Evolutionary conservation across 1,284 basidiomycete genomes (phyloP), one percentile per base, ranked within the genome.

Genomic region (Tausonia pullulans): DNA sequence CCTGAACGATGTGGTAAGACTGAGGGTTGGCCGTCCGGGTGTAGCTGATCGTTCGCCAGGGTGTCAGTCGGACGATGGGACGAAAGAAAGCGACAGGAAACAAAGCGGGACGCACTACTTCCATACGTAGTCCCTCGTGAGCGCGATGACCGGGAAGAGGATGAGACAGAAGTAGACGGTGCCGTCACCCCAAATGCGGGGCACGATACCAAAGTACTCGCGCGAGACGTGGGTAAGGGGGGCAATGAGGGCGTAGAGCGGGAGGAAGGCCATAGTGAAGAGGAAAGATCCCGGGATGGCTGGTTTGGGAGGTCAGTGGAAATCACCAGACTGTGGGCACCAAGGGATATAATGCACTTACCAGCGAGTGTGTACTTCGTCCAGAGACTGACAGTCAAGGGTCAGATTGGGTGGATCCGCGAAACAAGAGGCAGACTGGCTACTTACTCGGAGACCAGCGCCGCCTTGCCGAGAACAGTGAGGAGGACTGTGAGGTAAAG

Each of bases 1-100:
- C 96, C 74, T 98, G 95, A 0, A 95, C 93, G 69, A 98, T 92
- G 75, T 99, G 95, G 76, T 98, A 98, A 14, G 92, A 86, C 58
- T 85, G 82, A 0, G 96, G 96, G 68, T 79, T 78, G 76, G 97
- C 98, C 44, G 95, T 95, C 68, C 95, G 82, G 68, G 86, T 85
- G 74, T 95, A 96, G 74, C 90, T 93, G 72, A 9, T 67, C 58
- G 10, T 40, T 7, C 10, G 8, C 13, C 45, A 58, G 4, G 14
- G n/a, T 43, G 44, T 9, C 27, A 58, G 16, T 10, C 10, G 10
- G 13, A 43, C 11, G 40, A 11, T 4, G 13, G 40, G 5, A 11
- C 45, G 14, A 3, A 50, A 14, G 54, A 51, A 49, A 44, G 16
- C 7, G n/a, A 53, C 16, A 10, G 10, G 53, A 49, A 45, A 39